Evolutionary conservation across 2,329 filamentous ascomycete genomes (phyloP).

Genomic region (Botryotinia narcissicola): DNA sequence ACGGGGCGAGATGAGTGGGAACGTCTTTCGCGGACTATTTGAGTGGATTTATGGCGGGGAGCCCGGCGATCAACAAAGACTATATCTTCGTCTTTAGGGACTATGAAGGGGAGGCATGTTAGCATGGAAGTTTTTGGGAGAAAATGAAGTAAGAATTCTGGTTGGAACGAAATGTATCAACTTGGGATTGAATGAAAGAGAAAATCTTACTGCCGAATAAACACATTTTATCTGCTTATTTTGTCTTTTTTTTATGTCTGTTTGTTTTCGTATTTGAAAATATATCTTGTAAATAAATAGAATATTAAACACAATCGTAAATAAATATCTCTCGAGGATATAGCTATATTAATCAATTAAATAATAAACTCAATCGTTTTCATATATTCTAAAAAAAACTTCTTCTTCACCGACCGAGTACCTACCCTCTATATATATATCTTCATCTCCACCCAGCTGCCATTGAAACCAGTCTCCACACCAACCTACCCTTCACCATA

Average conservation of each 20-base stretch:
- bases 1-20: constrained; percentile 4
- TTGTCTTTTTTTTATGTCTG: background rate
- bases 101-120: background rate
- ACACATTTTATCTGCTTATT: background rate
- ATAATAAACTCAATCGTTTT: background rate
- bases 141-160: background rate
- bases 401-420: constrained; percentile 15
- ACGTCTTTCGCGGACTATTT: background rate
- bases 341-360: background rate
- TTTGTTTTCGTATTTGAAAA: background rate
- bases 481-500: background rate
- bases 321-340: background rate
- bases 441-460: constrained; percentile 4
- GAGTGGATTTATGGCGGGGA: constrained; percentile 5
- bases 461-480: constrained; percentile 6
- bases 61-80: constrained; percentile 16
- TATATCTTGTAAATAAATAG: background rate
- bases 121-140: background rate
- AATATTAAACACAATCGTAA: background rate
- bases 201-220: background rate
- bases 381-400: background rate
- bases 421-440: constrained; percentile 18
- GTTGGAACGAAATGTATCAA: background rate
- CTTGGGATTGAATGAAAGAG: background rate
- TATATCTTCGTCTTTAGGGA: constrained; percentile 19